phyloP scores from a whole-genome alignment of 805 yeast species.

The Metschnikowia lachancei region DNA sequence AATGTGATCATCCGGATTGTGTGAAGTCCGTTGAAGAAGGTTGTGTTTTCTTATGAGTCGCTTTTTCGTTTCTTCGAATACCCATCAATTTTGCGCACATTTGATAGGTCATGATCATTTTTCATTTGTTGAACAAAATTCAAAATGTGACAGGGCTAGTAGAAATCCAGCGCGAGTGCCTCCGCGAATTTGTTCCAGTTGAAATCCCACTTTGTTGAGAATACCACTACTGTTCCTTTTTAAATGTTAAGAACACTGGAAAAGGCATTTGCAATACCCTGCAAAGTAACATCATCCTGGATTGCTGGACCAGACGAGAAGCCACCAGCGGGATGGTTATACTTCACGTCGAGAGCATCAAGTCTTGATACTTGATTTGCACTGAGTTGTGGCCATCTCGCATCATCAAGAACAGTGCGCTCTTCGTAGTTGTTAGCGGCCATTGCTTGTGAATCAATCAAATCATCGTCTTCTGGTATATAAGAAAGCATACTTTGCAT shows the following conservation, averaged over 20 bases:
- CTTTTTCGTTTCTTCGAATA: too few relatives aligned
- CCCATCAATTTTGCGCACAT: too few relatives aligned
- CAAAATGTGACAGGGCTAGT: too few relatives aligned
- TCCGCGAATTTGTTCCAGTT: too few relatives aligned
- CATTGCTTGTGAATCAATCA: background rate
- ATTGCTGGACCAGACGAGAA: background rate
- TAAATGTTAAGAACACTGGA: conserved; percentile 19
- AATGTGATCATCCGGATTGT: too few relatives aligned
- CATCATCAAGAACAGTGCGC: conserved; percentile 10
- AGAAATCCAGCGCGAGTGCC: too few relatives aligned
- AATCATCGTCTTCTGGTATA: conserved; percentile 13
- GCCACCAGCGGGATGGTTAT: background rate
- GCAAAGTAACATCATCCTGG: conserved; percentile 8
- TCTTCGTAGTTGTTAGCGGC: background rate
- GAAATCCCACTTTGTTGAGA: too few relatives aligned
- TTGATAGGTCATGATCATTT: too few relatives aligned
- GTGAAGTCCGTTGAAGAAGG: too few relatives aligned
- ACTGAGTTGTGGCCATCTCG: conserved; percentile 18
- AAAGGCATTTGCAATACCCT: conserved; percentile 18
- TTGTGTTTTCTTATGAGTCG: too few relatives aligned
- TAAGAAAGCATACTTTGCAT: conserved; percentile 19
- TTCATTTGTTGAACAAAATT: too few relatives aligned
- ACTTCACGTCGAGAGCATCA: conserved; percentile 5
- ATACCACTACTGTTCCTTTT: background rate
- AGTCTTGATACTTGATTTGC: conserved; percentile 16